phyloP scores from a whole-genome alignment of 2,329 filamentous ascomycete genomes.

The Colletotrichum sp. region DNA sequence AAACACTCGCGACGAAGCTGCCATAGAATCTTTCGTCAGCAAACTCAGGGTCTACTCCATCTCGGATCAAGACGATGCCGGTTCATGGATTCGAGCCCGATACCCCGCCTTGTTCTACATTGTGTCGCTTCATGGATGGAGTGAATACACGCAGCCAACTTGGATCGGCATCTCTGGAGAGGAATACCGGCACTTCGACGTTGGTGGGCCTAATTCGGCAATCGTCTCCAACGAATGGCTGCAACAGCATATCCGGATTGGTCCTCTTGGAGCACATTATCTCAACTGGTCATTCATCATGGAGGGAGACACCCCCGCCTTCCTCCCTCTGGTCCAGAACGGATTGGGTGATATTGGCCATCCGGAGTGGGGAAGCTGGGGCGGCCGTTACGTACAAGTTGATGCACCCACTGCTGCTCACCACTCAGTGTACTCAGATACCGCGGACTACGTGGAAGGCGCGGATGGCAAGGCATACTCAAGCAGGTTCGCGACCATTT shows the following conservation, averaged over 20 bases:
- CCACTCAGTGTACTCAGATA: constrained; percentile 27
- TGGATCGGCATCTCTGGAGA: constrained; percentile 58
- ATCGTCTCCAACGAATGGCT: constrained; percentile 56
- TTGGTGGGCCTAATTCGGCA: constrained; percentile 12
- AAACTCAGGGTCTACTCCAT: constrained; percentile 58
- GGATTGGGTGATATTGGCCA: constrained; percentile 48
- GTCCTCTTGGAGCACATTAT: constrained; percentile 45
- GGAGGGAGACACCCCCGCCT: constrained; percentile 56
- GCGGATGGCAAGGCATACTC: constrained; percentile 28
- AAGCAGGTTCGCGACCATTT: constrained; percentile 38
- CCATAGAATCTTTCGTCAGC: constrained; percentile 36
- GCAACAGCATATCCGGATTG: constrained; percentile 55
- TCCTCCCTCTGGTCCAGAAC: constrained; percentile 54
- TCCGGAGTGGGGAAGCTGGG: constrained; percentile 53
- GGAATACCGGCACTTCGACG: not conserved
- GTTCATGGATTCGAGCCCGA: constrained; percentile 56
- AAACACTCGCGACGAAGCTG: constrained; percentile 29
- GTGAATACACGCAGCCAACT: constrained; percentile 55
- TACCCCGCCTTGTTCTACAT: constrained; percentile 62
- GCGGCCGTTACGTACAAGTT: constrained; percentile 43
- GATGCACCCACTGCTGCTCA: constrained; percentile 12
- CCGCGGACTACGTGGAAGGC: constrained; percentile 29
- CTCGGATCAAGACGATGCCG: constrained; percentile 63
- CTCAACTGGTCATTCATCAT: constrained; percentile 53
- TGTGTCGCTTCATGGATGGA: constrained; percentile 57